These are phyloP conservation scores for Citeromyces hawaiiensis DNA, from an alignment of 1,139 yeast genomes.

Conservation along the genomic window DNA sequence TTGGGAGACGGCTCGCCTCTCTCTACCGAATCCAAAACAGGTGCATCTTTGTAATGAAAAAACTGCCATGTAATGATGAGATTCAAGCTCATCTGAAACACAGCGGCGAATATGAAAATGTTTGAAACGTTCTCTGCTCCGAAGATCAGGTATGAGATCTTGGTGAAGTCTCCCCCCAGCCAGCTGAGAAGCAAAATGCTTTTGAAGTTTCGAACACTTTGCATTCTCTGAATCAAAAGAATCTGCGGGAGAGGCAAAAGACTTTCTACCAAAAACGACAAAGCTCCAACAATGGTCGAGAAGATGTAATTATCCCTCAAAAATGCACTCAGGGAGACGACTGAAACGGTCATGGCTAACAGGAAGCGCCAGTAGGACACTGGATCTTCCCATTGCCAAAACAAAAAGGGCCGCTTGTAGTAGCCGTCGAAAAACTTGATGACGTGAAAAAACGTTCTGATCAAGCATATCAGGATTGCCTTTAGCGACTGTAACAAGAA, in stretches of 20 bases:
- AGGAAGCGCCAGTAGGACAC: constrained; percentile 56
- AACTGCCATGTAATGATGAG: constrained; percentile 66
- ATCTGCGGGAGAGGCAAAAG: constrained; percentile 82
- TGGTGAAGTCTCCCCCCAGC: constrained; percentile 80
- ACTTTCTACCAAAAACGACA: constrained; percentile 72
- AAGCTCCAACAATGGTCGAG: constrained; percentile 51
- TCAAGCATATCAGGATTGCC: constrained; percentile 14
- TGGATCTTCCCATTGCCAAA: constrained; percentile 81
- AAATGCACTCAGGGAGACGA: constrained; percentile 29
- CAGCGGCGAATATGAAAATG: constrained; percentile 64
- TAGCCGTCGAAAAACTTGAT: constrained; percentile 57
- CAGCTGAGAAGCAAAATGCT: constrained; percentile 64
- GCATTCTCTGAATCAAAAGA: constrained; percentile 50
- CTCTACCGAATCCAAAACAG: neutral
- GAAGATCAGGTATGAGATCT: constrained; percentile 55
- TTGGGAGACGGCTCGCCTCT: neutral
- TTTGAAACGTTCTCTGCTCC: constrained; percentile 61
- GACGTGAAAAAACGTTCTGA: constrained; percentile 16
- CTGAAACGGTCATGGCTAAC: constrained; percentile 25
- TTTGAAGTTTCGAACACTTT: constrained; percentile 69
- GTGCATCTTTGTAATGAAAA: constrained; percentile 30
- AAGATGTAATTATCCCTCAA: constrained; percentile 26
- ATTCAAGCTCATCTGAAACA: constrained; percentile 72
- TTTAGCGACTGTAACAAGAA: constrained; percentile 12
- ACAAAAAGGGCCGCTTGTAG: constrained; percentile 47